phyloP scores from a whole-genome alignment of 345 rosid genomes.

The Eutrema yunnanense region DNA sequence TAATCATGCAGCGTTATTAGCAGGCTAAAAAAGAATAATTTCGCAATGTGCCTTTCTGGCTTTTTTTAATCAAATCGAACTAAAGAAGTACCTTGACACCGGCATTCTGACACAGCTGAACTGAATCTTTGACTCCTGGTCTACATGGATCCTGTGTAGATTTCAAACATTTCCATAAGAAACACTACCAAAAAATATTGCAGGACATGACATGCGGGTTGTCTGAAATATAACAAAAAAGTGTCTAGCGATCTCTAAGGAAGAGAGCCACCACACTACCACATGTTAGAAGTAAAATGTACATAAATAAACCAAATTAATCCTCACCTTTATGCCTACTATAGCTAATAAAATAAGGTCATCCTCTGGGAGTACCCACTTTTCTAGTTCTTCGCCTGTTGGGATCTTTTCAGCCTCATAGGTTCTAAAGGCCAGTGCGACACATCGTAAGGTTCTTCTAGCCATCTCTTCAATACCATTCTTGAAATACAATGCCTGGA shows the following conservation, averaged over 20 bases:
- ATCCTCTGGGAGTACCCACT: slow-evolving; percentile 83
- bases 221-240: background rate
- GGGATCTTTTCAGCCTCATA: slow-evolving; percentile 67
- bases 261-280: background rate
- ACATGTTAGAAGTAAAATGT: background rate
- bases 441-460: slow-evolving; percentile 74
- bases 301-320: background rate
- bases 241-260: background rate
- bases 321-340: slow-evolving; percentile 82
- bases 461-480: slow-evolving; percentile 83
- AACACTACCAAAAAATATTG: background rate
- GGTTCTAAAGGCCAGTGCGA: slow-evolving; percentile 76
- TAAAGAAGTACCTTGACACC: slow-evolving; percentile 72
- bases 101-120: slow-evolving; percentile 67
- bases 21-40: background rate
- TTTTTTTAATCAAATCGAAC: background rate
- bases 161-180: background rate
- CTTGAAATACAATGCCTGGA: slow-evolving; percentile 46
- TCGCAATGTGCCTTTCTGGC: background rate
- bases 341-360: slow-evolving; percentile 84
- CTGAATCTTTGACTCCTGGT: slow-evolving; percentile 68
- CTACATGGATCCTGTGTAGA: slow-evolving; percentile 90
- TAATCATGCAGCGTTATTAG: background rate
- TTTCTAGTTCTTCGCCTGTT: slow-evolving; percentile 46
- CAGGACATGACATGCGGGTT: background rate